Evolutionary conservation across 495 filamentous ascomycete genomes (phyloP).

Genomic region (Penicillium mononematosum): DNA sequence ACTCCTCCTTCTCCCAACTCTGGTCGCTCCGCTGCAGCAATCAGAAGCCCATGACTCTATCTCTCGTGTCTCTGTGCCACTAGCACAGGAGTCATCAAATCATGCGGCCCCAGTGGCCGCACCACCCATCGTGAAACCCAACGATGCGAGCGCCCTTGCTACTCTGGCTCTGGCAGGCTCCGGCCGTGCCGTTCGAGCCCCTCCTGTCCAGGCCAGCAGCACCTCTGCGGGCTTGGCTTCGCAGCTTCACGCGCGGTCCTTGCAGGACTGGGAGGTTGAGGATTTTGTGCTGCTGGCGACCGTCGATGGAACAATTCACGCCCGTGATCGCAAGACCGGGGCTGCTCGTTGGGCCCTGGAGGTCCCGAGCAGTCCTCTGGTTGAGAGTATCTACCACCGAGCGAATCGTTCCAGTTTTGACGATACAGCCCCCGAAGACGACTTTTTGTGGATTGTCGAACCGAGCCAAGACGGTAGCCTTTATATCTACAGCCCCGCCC

Average conservation of each 20-base stretch:
- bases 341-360: constrained; percentile 78
- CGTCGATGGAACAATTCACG: constrained; percentile 94
- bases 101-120: constrained; percentile 23
- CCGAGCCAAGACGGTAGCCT: constrained; percentile 83
- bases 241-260: constrained; percentile 83
- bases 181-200: constrained; percentile 76
- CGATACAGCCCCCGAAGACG: constrained; percentile 63
- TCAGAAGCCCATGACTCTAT: constrained; percentile 38
- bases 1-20: constrained; percentile 43
- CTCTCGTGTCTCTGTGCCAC: constrained; percentile 35
- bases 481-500: constrained; percentile 77
- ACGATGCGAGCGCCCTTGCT: constrained; percentile 90
- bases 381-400: constrained; percentile 83
- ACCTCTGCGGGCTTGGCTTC: constrained; percentile 69
- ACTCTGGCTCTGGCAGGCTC: constrained; percentile 85
- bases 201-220: constrained; percentile 65
- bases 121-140: constrained; percentile 48
- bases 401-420: constrained; percentile 62
- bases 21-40: constrained; percentile 52
- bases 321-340: constrained; percentile 84
- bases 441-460: constrained; percentile 95
- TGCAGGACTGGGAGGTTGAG: constrained; percentile 99
- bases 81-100: constrained; percentile 24
- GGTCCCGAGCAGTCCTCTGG: constrained; percentile 74
- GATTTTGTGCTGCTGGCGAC: constrained; percentile 99